phyloP scores from a whole-genome alignment of 352 stramenopile species.

The Peronosclerospora sorghi region DNA sequence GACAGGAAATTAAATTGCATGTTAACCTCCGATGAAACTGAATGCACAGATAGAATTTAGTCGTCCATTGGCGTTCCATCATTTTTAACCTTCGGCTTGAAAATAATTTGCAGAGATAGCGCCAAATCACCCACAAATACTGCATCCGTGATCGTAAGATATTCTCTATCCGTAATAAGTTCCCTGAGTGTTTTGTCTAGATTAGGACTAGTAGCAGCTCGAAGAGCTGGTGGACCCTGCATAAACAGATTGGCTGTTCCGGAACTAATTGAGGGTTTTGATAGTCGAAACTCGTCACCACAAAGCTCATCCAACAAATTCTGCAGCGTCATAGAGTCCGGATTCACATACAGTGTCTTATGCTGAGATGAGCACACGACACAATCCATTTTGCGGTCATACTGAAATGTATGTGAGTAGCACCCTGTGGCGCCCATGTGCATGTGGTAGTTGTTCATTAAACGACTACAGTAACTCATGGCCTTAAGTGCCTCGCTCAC shows the following conservation, averaged over 20 bases:
- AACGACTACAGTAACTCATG: slow-evolving; percentile 92
- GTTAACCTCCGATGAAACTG: too few species aligned
- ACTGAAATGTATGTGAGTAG: slow-evolving; percentile 95
- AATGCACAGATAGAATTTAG: too few species aligned
- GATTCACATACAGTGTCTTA: slow-evolving; percentile 45
- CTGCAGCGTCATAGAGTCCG: slow-evolving; percentile 39
- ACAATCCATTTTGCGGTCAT: slow-evolving; percentile 87
- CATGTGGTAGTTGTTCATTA: slow-evolving; percentile 98
- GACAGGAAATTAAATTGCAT: too few species aligned
- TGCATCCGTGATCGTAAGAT: slow-evolving; percentile 90
- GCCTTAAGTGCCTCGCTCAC: slow-evolving; percentile 96
- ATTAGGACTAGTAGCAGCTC: slow-evolving; percentile 86
- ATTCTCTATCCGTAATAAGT: slow-evolving; percentile 84
- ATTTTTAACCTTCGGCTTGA: slow-evolving; percentile 23
- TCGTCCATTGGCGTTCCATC: slow-evolving; percentile 16
- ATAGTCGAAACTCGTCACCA: slow-evolving; percentile 43
- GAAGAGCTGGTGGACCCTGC: slow-evolving; percentile 69
- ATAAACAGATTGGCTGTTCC: slow-evolving; percentile 62
- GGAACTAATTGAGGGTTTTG: slow-evolving; percentile 66
- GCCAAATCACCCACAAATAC: slow-evolving; percentile 82
- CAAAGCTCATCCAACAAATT: slow-evolving; percentile 57
- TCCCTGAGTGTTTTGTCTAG: slow-evolving; percentile 84
- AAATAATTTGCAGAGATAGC: slow-evolving; percentile 55
- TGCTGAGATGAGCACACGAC: slow-evolving; percentile 77
- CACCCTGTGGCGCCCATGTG: slow-evolving; percentile 93